phyloP scores from a whole-genome alignment of 495 filamentous ascomycete genomes.

The Neurospora sublineolata region DNA sequence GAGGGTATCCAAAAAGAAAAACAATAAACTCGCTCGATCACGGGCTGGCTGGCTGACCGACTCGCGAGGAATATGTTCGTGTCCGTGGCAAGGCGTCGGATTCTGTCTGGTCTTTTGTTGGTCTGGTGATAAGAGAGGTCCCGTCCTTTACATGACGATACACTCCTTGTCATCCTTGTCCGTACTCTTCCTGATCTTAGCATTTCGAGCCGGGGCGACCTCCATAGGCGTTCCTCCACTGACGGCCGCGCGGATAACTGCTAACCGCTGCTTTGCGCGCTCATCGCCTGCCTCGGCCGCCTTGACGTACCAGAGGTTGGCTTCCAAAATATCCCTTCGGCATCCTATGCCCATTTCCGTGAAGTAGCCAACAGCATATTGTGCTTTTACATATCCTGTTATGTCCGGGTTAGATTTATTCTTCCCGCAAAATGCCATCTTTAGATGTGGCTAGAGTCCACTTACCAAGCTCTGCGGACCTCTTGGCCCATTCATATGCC shows the following conservation, averaged over 20 bases:
- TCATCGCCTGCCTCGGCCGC: slow-evolving; percentile 89
- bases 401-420: not conserved
- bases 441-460: slow-evolving; percentile 3
- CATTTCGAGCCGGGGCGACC: slow-evolving; percentile 34
- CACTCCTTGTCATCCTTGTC: slow-evolving; percentile 46
- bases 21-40: not conserved
- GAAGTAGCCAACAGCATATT: slow-evolving; percentile 95
- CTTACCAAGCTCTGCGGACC: slow-evolving; percentile 75
- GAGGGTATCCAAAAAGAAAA: not conserved
- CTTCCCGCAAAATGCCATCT: not conserved
- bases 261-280: slow-evolving; percentile 72
- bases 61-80: not conserved
- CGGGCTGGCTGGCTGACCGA: not conserved
- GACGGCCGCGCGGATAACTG: slow-evolving; percentile 75
- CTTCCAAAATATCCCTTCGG: slow-evolving; percentile 82
- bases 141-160: slow-evolving; percentile 41
- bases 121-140: not conserved
- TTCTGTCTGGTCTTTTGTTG: not conserved
- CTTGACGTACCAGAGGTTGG: slow-evolving; percentile 97
- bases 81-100: not conserved
- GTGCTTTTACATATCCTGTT: slow-evolving; percentile 76
- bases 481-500: slow-evolving; percentile 90
- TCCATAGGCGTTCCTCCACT: slow-evolving; percentile 55
- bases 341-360: slow-evolving; percentile 97
- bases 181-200: slow-evolving; percentile 39